Evolutionary conservation across 2,329 filamentous ascomycete species (phyloP), one percentile per base, ranked within the genome.

Genomic region (Cytospora mali): DNA sequence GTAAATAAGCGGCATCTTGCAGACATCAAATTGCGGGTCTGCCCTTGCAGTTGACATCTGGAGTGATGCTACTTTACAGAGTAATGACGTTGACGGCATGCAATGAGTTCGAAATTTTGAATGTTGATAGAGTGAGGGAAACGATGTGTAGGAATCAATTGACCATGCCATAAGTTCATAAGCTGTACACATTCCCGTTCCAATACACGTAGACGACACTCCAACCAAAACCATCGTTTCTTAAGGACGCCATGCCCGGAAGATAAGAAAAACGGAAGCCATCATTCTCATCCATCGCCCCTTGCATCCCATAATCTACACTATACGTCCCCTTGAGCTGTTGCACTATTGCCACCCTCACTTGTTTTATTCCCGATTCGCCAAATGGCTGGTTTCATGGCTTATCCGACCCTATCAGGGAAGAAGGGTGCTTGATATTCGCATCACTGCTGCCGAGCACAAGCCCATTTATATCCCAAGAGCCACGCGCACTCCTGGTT

Each of bases 361-460:
- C 25, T 28, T 49, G 46, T 29, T 50, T 46, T 46, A 50, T 16
- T 50, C n/a, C 29, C 23, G 18, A 55, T 28, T 29, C 33, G 35
- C 48, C 52, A 52, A 53, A 27, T n/a, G 25, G 25, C n/a, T 28
- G 14, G 35, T 55, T 28, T 42, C n/a, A 25, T 16, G 27, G 52
- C 28, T 48, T 69, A 54, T 68, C 68, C 67, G 68, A 68, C 68
- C 62, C 69, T 66, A 62, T 65, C 52, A 66, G 55, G 68, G 63
- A 66, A 59, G 57, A 58, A 53, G 25, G 35, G 28, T 48, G 35
- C 35, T 21, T 52, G 31, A 16, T 29, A 25, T 54, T 49, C 39
- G 42, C 33, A 31, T 33, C 42, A 33, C 27, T 18, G 18, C 25
- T 52, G 51, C 18, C 48, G 31, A 49, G 52, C 11, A 31, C 14